Evolutionary conservation across 1,284 basidiomycete genomes (phyloP).

Genomic region (Flammula alnicola): DNA sequence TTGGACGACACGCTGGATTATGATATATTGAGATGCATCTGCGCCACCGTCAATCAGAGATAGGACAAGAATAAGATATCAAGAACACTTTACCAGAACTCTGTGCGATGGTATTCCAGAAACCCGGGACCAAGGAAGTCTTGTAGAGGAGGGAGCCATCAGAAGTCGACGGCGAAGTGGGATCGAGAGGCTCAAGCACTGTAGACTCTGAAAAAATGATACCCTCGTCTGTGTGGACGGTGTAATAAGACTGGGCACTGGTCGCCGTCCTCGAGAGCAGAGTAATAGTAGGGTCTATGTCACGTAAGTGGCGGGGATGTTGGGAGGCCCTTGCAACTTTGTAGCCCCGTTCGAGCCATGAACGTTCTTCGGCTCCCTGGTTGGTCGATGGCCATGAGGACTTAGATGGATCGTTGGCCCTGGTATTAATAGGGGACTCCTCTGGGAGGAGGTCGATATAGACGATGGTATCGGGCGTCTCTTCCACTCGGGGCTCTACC

Average conservation of each 20-base stretch:
- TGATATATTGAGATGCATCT: constrained; percentile 64
- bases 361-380: constrained; percentile 26
- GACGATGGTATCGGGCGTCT: constrained; percentile 48
- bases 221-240: constrained; percentile 52
- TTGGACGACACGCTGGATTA: constrained; percentile 58
- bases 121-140: constrained; percentile 60
- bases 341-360: constrained; percentile 27
- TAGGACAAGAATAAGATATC: neutral
- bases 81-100: constrained; percentile 52
- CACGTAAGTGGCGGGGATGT: constrained; percentile 53
- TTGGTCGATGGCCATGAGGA: constrained; percentile 18
- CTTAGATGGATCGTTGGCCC: constrained; percentile 10
- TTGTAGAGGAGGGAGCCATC: constrained; percentile 54
- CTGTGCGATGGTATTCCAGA: constrained; percentile 59
- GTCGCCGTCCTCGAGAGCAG: constrained; percentile 36
- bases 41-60: constrained; percentile 18
- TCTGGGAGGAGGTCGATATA: constrained; percentile 63
- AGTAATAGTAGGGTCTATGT: constrained; percentile 68
- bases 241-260: constrained; percentile 56
- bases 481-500: constrained; percentile 28
- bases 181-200: constrained; percentile 42
- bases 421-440: too few species aligned
- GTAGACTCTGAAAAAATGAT: constrained; percentile 56
- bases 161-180: constrained; percentile 30
- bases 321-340: constrained; percentile 42